Base-by-base conservation (phyloP, 2,329 filamentous ascomycete species). In the Penicillium aurantiogriseum region DNA sequence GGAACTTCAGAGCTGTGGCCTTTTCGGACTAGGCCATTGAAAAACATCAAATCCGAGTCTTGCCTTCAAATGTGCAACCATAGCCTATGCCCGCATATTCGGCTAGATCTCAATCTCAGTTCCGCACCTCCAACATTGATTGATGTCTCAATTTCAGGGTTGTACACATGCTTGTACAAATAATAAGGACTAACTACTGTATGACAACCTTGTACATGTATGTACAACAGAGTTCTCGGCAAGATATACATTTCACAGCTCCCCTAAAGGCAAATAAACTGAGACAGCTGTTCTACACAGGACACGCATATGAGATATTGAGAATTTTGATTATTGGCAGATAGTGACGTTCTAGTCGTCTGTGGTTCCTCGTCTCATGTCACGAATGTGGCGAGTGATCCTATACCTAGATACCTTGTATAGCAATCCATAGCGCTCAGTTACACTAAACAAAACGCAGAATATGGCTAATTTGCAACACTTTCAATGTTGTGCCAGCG, bases 401-500 rank as follows among this genome's bases (percentile, higher is more conserved):
- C 23, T 21, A 29, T 39, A 29, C 17, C n/a, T 17, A 13, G 3
- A 21, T 36, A 25, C 31, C 15, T 25, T 47, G 31, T 13, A 47
- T 36, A 35, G 13, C 3, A 23, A 36, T 7, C 31, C 19, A 15
- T 31, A 25, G 9, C 4, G 1, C 45, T 25, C 21, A 19, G 23
- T 39, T 27, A 29, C 21, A 25, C 31, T 9, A 21, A 29, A 7
- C 2, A 5, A 19, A 39, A 11, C 6, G 23, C 17, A 39, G 9
- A 19, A 11, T 10, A 17, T n/a, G 7, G 4, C 33, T 27, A 39
- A 25, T 10, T 46, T 23, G 45, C 19, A 36, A 47, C 31, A 31
- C 11, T 19, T 8, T 51, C 9, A 56, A 47, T 55, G 54, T 5
- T 61, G 51, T 25, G 27, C 56, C 17, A 25, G 42, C 11, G 57